phyloP scores from a whole-genome alignment of 495 filamentous ascomycete genomes.

The Alectoria sarmentosa region DNA sequence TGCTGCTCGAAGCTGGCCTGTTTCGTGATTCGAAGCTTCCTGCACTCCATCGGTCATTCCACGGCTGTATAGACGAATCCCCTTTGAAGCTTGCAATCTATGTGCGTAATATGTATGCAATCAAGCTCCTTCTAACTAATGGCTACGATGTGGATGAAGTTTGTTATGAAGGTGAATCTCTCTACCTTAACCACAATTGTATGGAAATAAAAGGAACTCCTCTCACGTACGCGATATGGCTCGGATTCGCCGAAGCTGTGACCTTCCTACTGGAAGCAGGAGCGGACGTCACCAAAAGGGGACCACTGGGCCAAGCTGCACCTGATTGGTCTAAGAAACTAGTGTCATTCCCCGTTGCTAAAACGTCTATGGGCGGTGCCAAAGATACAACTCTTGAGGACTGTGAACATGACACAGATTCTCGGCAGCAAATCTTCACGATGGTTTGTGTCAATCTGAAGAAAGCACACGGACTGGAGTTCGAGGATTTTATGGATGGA shows the following conservation, averaged over 20 bases:
- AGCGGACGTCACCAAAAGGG: neutral
- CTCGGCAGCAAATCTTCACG: neutral
- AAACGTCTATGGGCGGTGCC: neutral
- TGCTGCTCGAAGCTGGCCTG: slow-evolving; percentile 2
- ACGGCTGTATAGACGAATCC: neutral
- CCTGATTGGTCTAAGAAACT: neutral
- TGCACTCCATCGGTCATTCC: neutral
- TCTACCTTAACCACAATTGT: neutral
- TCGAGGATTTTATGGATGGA: neutral
- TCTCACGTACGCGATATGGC: neutral
- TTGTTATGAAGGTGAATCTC: neutral
- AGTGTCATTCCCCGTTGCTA: neutral
- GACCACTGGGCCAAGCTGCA: neutral
- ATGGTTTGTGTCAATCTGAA: neutral
- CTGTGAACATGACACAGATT: neutral
- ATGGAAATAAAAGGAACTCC: neutral
- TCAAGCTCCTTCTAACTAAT: neutral
- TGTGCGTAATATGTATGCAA: neutral
- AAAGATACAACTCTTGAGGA: neutral
- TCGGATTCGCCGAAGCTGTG: neutral
- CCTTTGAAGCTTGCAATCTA: neutral
- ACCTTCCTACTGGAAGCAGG: neutral
- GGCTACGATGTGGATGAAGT: neutral
- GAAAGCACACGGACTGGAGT: neutral
- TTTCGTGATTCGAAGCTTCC: slow-evolving; percentile 4